Evolutionary conservation across 1,284 basidiomycete species (phyloP).

Genomic region (Marasmius fiardii): DNA sequence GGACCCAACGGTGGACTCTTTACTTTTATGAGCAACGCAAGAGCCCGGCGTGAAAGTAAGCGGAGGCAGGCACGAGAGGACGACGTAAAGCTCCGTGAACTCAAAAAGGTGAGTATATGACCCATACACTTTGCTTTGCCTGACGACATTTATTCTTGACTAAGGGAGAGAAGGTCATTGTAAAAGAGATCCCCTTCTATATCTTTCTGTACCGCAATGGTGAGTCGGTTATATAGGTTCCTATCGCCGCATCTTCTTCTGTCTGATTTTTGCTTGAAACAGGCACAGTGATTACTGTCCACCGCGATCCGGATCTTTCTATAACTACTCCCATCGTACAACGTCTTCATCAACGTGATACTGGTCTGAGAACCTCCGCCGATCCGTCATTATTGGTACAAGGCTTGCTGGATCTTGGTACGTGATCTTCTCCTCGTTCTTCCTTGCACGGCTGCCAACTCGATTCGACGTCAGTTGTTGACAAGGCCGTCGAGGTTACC

Average conservation of each 20-base stretch:
- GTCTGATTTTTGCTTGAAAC: neutral
- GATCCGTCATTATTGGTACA: slow-evolving; percentile 64
- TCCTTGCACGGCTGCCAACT: neutral
- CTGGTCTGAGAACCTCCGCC: slow-evolving; percentile 53
- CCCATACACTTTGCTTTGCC: neutral
- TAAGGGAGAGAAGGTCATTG: slow-evolving; percentile 50
- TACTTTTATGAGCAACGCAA: slow-evolving; percentile 6
- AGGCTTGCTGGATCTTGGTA: slow-evolving; percentile 60
- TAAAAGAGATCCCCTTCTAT: slow-evolving; percentile 55
- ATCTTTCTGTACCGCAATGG: slow-evolving; percentile 63
- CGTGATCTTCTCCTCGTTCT: slow-evolving; percentile 15
- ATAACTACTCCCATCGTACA: slow-evolving; percentile 55
- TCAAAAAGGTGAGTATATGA: slow-evolving; percentile 36
- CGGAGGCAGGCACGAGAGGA: slow-evolving; percentile 17
- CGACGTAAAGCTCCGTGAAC: slow-evolving; percentile 37
- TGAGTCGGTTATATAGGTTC: slow-evolving; percentile 13
- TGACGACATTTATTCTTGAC: neutral
- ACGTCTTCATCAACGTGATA: slow-evolving; percentile 56
- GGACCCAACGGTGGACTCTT: neutral
- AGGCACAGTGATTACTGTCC: slow-evolving; percentile 62
- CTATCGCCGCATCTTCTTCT: neutral
- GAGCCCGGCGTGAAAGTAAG: neutral
- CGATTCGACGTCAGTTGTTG: slow-evolving; percentile 41
- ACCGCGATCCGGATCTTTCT: slow-evolving; percentile 39
- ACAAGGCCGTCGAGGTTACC: slow-evolving; percentile 61